Evolutionary conservation across 352 stramenopile species (phyloP).

Genomic region (Phytophthora sansomeana): DNA sequence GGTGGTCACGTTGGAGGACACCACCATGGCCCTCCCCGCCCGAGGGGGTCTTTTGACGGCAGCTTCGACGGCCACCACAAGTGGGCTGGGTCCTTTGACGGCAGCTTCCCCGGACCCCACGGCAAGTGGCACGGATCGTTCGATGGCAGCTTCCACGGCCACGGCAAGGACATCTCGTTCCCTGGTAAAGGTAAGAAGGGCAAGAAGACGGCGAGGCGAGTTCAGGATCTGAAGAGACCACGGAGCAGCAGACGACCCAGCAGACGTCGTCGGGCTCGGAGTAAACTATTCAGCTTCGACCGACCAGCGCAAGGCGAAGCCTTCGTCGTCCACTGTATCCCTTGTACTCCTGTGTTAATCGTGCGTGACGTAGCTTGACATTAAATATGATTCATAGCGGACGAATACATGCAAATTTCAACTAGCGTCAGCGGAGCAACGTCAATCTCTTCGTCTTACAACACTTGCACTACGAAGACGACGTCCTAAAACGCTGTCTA

Average conservation of each 20-base stretch:
- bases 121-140: conserved; percentile 10
- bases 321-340: neutral
- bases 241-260: conserved; percentile 14
- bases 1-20: conserved; percentile 6
- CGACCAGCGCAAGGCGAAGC: neutral
- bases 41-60: conserved; percentile 12
- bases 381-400: neutral
- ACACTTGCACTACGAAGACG: neutral
- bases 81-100: conserved; percentile 15
- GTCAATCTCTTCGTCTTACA: neutral
- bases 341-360: neutral
- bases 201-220: conserved; percentile 10
- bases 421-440: neutral
- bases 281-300: neutral
- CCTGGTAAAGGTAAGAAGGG: conserved; percentile 26
- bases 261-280: conserved; percentile 8
- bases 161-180: conserved; percentile 17
- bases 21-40: neutral
- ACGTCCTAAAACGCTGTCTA: neutral
- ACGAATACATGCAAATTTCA: neutral
- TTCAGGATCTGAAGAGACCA: conserved; percentile 1
- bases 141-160: too few relatives aligned
- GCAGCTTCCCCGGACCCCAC: conserved; percentile 9
- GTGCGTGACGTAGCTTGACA: neutral
- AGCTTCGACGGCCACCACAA: conserved; percentile 12